Evolutionary conservation across 306 rosid genomes (phyloP).

Genomic region (Citrullus colocynthis): DNA sequence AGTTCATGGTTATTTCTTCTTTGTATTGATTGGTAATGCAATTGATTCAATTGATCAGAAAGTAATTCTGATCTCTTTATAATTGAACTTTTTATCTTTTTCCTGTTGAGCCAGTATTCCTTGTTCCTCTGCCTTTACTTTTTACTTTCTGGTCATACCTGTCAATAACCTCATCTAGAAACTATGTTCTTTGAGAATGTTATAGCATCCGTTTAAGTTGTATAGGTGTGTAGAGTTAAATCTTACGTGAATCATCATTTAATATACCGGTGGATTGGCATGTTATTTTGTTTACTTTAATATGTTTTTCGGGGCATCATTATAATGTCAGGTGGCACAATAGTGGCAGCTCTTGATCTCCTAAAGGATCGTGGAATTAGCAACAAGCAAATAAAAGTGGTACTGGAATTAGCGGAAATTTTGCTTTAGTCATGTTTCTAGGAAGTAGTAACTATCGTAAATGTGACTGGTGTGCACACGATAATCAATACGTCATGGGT

Average conservation of each 20-base stretch:
- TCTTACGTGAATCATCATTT: not conserved
- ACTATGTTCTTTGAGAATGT: not conserved
- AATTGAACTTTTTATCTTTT: not conserved
- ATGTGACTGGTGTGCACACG: not conserved
- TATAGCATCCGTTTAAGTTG: not conserved
- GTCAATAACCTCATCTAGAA: not conserved
- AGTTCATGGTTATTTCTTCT: not conserved
- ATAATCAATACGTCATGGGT: not conserved
- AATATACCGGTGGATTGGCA: not conserved
- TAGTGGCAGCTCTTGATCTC: constrained; percentile 62
- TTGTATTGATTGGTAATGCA: not conserved
- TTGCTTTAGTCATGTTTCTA: not conserved
- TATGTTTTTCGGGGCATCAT: not conserved
- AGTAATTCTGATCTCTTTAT: not conserved
- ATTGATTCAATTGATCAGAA: not conserved
- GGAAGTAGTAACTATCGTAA: no score
- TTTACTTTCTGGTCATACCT: not conserved
- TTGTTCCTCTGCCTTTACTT: not conserved
- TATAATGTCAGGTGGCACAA: constrained; percentile 65
- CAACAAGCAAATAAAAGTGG: constrained; percentile 82
- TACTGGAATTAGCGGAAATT: constrained; percentile 14
- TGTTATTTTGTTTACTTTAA: not conserved
- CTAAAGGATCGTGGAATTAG: constrained; percentile 60
- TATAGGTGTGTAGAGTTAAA: not conserved
- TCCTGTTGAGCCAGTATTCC: not conserved